Conservation (phyloP, 1,284 basidiomycete genomes). For the Takashimella tepidaria region DNA sequence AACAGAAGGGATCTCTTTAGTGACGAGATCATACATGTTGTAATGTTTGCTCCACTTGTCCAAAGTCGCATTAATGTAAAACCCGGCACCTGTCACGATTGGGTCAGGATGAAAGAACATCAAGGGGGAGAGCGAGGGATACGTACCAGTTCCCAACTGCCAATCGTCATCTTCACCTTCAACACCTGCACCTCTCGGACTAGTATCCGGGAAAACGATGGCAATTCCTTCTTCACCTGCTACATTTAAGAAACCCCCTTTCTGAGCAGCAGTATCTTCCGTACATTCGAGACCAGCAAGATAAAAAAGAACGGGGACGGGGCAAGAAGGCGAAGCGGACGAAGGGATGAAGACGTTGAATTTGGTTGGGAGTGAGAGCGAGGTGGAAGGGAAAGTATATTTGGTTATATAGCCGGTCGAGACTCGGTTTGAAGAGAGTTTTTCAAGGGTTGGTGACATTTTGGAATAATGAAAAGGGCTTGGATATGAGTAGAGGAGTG, state of each 20-base stretch:
- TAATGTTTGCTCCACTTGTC: conserved; percentile 76
- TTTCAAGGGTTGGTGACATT: conserved; percentile 56
- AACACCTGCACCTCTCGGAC: conserved; percentile 85
- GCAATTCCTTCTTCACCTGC: conserved; percentile 81
- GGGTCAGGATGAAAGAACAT: neutral
- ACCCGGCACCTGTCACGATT: conserved; percentile 65
- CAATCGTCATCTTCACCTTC: conserved; percentile 81
- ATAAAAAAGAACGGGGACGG: conserved; percentile 81
- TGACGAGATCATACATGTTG: conserved; percentile 83
- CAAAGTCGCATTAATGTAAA: conserved; percentile 84
- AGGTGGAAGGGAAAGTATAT: conserved; percentile 75
- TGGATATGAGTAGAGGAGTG: neutral
- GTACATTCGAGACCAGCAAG: conserved; percentile 92
- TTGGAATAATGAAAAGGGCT: conserved; percentile 8
- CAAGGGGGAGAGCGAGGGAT: conserved; percentile 27
- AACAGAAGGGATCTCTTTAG: conserved; percentile 71
- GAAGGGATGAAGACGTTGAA: conserved; percentile 90
- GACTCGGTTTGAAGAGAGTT: conserved; percentile 66
- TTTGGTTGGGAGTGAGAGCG: conserved; percentile 71
- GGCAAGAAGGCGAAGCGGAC: conserved; percentile 52
- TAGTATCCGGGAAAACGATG: conserved; percentile 92
- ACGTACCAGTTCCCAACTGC: conserved; percentile 77
- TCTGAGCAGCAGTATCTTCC: conserved; percentile 92
- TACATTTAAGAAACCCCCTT: conserved; percentile 74
- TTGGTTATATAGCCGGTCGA: conserved; percentile 76